Evolutionary conservation across 768 basidiomycete species (phyloP).

Genomic region (Rubroboletus pulcherrimus): DNA sequence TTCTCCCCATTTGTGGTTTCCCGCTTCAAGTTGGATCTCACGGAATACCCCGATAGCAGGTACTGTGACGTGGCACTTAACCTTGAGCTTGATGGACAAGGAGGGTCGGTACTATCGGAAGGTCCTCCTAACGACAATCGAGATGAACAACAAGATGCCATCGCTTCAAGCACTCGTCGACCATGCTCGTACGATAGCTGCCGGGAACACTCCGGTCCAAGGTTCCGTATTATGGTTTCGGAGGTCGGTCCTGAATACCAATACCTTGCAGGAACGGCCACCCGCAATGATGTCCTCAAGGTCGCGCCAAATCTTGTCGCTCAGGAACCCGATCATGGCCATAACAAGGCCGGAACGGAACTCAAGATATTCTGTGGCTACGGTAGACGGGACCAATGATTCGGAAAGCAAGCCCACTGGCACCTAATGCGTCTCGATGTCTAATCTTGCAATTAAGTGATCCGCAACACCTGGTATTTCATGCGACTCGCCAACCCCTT

Average conservation of each 20-base stretch:
- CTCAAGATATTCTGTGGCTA: background rate
- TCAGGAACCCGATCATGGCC: background rate
- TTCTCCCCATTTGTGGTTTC: background rate
- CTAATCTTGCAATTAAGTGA: background rate
- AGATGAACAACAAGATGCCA: background rate
- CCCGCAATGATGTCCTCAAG: conserved; percentile 4
- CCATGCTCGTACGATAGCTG: background rate
- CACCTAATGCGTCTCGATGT: background rate
- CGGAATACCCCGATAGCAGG: background rate
- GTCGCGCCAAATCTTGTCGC: background rate
- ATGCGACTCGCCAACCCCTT: background rate
- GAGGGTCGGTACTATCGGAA: background rate
- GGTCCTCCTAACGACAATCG: background rate
- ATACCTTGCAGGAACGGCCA: background rate
- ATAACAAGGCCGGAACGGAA: background rate
- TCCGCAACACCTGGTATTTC: background rate
- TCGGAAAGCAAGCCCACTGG: conserved; percentile 3
- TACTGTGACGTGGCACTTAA: conserved; percentile 13
- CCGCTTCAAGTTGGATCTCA: background rate
- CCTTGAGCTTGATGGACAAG: background rate
- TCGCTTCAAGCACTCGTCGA: background rate
- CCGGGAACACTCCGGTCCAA: background rate
- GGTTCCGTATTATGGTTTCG: background rate
- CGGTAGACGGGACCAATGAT: background rate
- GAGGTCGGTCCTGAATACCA: conserved; percentile 6